A percentile compares a stretch with the other conserved stretches of the same genome.
Conservation (phyloP, 2,329 filamentous ascomycete genomes). For the Pseudogymnoascus sp. region DNA sequence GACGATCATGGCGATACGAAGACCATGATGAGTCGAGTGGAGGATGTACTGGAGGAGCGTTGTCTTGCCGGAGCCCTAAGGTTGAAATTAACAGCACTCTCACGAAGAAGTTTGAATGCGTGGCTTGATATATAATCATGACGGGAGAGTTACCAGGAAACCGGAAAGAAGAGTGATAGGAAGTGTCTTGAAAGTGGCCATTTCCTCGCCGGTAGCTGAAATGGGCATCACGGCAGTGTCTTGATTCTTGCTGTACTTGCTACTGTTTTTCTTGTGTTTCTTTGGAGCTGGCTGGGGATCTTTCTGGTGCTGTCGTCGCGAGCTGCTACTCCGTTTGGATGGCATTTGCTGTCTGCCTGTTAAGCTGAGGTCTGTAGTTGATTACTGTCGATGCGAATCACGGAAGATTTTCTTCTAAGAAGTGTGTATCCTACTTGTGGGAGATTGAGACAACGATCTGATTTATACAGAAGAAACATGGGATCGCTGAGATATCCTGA, state of each 20-base stretch:
- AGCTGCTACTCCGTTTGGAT: neutral
- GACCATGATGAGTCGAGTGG: conserved; percentile 52
- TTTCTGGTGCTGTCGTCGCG: neutral
- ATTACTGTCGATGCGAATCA: neutral
- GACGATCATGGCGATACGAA: conserved; percentile 63
- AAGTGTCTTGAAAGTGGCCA: conserved; percentile 27
- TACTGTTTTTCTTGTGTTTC: neutral
- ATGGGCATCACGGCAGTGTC: neutral
- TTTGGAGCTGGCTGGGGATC: neutral
- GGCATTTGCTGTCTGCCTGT: neutral
- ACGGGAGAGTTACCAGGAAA: conserved; percentile 39
- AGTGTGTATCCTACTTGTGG: neutral
- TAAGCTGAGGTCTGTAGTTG: neutral
- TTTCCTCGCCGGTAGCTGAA: neutral
- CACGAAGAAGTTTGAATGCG: neutral
- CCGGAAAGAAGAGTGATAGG: conserved; percentile 54
- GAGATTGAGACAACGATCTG: neutral
- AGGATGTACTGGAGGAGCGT: conserved; percentile 63
- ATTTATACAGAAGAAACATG: neutral
- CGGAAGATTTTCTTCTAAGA: neutral
- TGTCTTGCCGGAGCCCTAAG: conserved; percentile 60
- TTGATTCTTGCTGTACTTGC: neutral
- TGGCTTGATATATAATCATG: neutral
- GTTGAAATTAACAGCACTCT: conserved; percentile 11
- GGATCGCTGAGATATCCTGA: neutral